Conservation (phyloP, 768 basidiomycete species). For the Lepiota brunneoincarnata region DNA sequence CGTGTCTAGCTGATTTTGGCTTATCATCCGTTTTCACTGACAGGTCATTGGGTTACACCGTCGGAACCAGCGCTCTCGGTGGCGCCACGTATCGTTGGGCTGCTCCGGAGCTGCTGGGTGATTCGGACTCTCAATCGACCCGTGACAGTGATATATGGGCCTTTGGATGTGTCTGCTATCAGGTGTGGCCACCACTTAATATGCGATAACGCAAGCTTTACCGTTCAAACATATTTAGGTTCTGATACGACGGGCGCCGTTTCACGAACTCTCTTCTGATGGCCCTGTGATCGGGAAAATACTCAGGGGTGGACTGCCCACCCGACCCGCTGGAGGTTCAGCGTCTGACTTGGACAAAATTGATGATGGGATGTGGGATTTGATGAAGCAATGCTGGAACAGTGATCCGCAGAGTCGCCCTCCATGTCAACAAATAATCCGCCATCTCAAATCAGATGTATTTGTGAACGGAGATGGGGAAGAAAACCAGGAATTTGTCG, state of each 20-base stretch:
- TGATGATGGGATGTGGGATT: neutral
- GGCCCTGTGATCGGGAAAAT: neutral
- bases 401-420: neutral
- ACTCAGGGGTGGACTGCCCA: neutral
- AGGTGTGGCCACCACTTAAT: conserved; percentile 2
- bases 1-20: conserved; percentile 21
- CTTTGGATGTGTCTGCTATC: conserved; percentile 18
- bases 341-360: neutral
- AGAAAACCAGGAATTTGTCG: no score
- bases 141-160: conserved; percentile 18
- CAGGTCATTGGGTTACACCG: neutral
- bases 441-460: neutral
- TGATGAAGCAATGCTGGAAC: neutral
- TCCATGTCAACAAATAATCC: neutral
- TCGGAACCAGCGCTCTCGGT: neutral
- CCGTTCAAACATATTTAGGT: neutral
- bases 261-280: neutral
- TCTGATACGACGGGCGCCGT: neutral
- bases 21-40: conserved; percentile 10
- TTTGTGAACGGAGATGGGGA: neutral
- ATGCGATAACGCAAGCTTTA: neutral
- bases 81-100: conserved; percentile 17
- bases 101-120: conserved; percentile 18
- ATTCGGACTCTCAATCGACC: neutral
- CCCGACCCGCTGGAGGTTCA: neutral